Evolutionary conservation across 2,329 filamentous ascomycete species (phyloP).

Genomic region (Botryotinia convoluta): DNA sequence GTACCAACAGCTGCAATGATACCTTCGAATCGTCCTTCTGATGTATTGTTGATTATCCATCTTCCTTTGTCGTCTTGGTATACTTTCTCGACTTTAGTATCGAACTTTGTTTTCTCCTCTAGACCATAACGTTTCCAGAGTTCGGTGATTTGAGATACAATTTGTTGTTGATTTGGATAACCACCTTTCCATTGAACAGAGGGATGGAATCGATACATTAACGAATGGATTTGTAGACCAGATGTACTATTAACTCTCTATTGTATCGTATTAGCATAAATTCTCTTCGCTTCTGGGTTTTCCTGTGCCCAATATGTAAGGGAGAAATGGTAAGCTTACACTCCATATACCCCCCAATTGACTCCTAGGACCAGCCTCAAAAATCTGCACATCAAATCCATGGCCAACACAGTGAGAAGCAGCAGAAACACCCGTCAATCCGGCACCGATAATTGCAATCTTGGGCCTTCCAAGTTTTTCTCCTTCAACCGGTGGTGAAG

Average conservation of each 20-base stretch:
- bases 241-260: slow-evolving; percentile 79
- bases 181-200: slow-evolving; percentile 70
- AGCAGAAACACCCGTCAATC: slow-evolving; percentile 72
- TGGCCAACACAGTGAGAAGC: slow-evolving; percentile 82
- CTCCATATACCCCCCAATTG: slow-evolving; percentile 79
- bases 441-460: slow-evolving; percentile 67
- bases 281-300: too few species aligned
- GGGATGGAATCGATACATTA: slow-evolving; percentile 88
- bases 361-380: slow-evolving; percentile 67
- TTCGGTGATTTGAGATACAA: slow-evolving; percentile 66
- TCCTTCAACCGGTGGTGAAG: slow-evolving; percentile 61
- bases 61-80: slow-evolving; percentile 65
- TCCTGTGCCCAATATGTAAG: not conserved
- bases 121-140: slow-evolving; percentile 76
- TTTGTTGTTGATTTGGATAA: slow-evolving; percentile 76
- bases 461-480: slow-evolving; percentile 58
- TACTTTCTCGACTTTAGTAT: slow-evolving; percentile 65
- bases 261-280: not conserved
- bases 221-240: slow-evolving; percentile 75
- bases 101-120: slow-evolving; percentile 68
- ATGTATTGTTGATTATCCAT: slow-evolving; percentile 75
- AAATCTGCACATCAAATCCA: slow-evolving; percentile 78
- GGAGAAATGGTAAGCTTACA: slow-evolving; percentile 44
- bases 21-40: slow-evolving; percentile 73
- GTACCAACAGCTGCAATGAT: slow-evolving; percentile 76